These are phyloP conservation scores for Blastobotrys mokoenaii DNA, from an alignment of 805 yeast genomes.

Conservation along the genomic window DNA sequence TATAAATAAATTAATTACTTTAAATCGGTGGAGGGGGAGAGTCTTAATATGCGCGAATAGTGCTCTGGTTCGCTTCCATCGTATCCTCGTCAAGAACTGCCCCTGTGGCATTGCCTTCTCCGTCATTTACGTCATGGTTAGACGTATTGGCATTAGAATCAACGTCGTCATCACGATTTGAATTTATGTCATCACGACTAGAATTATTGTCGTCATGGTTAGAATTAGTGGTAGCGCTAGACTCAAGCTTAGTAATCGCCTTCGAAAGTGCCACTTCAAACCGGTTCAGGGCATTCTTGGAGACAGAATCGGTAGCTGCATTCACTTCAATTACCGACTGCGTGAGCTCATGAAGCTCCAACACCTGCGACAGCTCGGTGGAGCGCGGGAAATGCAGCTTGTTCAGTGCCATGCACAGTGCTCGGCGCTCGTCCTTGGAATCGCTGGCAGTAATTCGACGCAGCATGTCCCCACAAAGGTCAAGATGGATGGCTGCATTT, in stretches of 20 bases:
- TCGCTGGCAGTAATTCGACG: conserved; percentile 40
- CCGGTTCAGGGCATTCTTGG: conserved; percentile 30
- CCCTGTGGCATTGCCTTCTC: neutral
- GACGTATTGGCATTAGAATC: conserved; percentile 6
- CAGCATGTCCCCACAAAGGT: conserved; percentile 47
- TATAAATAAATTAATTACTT: too few species aligned
- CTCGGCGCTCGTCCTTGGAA: conserved; percentile 44
- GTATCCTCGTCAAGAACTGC: neutral
- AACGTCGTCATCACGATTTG: conserved; percentile 15
- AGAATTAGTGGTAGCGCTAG: conserved; percentile 1
- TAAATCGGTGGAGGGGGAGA: too few species aligned
- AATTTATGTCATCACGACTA: too few species aligned
- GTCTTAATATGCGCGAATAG: too few species aligned
- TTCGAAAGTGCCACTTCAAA: conserved; percentile 20
- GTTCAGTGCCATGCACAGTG: conserved; percentile 42
- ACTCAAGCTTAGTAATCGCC: conserved; percentile 9
- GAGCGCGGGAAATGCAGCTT: conserved; percentile 38
- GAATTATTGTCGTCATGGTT: neutral
- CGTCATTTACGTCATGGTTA: neutral
- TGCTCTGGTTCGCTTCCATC: too few species aligned
- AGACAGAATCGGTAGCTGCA: conserved; percentile 25
- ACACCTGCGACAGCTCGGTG: conserved; percentile 23
- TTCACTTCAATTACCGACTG: conserved; percentile 28
- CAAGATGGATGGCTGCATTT: conserved; percentile 42
- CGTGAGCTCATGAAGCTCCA: conserved; percentile 22